Conservation (phyloP, 768 basidiomycete species). For the Tulasnella sp. region DNA sequence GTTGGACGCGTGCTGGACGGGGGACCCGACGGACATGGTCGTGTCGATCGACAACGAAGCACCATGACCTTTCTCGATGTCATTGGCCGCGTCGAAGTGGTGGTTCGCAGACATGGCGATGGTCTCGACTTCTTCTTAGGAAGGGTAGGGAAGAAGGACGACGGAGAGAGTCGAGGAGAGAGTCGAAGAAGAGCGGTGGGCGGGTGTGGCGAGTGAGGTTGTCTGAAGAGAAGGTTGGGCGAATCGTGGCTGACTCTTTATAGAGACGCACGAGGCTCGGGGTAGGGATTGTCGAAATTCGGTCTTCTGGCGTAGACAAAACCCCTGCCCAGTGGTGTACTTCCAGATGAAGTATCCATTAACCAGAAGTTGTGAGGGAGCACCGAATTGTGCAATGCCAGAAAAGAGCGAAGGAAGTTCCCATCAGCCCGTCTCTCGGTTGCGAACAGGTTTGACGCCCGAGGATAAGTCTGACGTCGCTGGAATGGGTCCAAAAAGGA, state of each 20-base stretch:
- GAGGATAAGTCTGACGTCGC: conserved; percentile 19
- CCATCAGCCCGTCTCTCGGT: conserved; percentile 9
- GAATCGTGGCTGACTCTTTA: conserved; percentile 2
- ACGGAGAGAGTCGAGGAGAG: conserved; percentile 2
- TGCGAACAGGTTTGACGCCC: conserved; percentile 5
- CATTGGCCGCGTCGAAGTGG: conserved; percentile 28
- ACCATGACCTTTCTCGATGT: conserved; percentile 33
- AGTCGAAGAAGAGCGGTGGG: background rate
- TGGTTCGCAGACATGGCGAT: conserved; percentile 24
- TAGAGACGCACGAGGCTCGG: background rate
- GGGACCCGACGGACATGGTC: conserved; percentile 24
- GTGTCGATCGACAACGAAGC: conserved; percentile 10
- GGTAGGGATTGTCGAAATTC: background rate
- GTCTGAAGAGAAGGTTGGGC: conserved; percentile 2
- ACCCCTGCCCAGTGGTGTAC: background rate
- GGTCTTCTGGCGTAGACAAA: background rate
- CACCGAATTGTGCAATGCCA: background rate
- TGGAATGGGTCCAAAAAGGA: background rate
- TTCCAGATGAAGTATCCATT: conserved; percentile 1
- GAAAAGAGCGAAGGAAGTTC: background rate
- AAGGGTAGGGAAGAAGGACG: background rate
- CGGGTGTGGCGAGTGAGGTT: conserved; percentile 16
- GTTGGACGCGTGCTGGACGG: conserved; percentile 15
- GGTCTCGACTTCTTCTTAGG: conserved; percentile 19
- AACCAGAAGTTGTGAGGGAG: conserved; percentile 10